Base-by-base conservation (phyloP, 371 early-diverging fungal genomes). In the Mucor saturninus region DNA sequence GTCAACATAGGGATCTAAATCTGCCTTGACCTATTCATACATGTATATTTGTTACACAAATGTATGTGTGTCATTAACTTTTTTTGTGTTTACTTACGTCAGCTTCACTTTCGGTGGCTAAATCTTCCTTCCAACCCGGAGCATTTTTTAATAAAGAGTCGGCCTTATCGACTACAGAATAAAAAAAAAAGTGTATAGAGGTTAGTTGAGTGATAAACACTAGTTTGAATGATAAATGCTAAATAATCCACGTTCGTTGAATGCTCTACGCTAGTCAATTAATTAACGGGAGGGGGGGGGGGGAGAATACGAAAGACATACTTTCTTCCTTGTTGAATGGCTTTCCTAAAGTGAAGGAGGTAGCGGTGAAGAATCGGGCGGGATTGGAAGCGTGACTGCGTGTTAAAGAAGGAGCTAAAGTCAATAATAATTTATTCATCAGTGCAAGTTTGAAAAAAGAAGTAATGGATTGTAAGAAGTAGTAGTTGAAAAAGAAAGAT, bases 61-160 rank as follows among this genome's bases (percentile, higher is more conserved):
- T 9, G 6, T n/a, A 5, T 14, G 8, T 15, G 15, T 8, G 21
- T 53, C n/a, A 37, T 5, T 38, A 15, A 2, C 9, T 43, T 45
- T 0, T 15, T 4, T 37, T 9, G 28, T 8, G 21, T 21, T 21
- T 21, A 21, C 62, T 52, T 67, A 61, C 67, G 39, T 67, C 62
- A 49, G 57, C 57, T 30, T 67, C 67, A 53, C 67, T 67, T 48
- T 67, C 67, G 26, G 67, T 67, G 29, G 67, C 67, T 15, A 11
- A 10, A 8, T 14, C 15, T 39, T 67, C 58, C 4, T 61, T 61
- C 67, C 67, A 67, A 29, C 45, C 15, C 0, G 67, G 67, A 7
- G 67, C 67, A 14, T 67, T 67, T 21, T 52, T 54, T 53, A 61
- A 56, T 13, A 67, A 48, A 21, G 45, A 53, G 2, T 51, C 57